phyloP scores from a whole-genome alignment of 345 rosid species.

The Nasturtium officinale region DNA sequence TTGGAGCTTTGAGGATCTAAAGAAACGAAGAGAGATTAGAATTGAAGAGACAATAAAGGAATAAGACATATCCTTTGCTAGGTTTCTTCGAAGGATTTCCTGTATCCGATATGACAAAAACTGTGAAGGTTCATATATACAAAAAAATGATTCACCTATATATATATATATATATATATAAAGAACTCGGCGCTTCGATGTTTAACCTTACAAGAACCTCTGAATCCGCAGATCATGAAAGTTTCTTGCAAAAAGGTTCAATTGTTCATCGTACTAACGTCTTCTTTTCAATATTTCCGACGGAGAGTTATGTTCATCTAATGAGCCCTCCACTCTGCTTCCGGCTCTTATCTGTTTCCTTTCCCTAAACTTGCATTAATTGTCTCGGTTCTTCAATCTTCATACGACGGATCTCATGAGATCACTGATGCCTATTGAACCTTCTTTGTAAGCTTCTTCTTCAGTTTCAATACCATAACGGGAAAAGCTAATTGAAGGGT shows the following conservation, averaged over 20 bases:
- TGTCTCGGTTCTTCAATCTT: background rate
- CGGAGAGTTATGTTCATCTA: background rate
- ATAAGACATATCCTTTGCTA: slow-evolving; percentile 17
- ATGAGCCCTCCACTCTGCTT: background rate
- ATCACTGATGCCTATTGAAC: background rate
- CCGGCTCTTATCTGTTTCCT: background rate
- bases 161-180: background rate
- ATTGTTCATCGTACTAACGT: slow-evolving; percentile 4
- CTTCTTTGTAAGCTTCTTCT: background rate
- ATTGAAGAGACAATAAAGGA: slow-evolving; percentile 40
- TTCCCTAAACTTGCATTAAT: background rate
- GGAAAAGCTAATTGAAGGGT: background rate
- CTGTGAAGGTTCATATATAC: slow-evolving; percentile 16
- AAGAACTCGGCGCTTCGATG: background rate
- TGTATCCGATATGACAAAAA: slow-evolving; percentile 13
- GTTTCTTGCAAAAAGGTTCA: background rate
- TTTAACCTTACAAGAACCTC: slow-evolving; percentile 4
- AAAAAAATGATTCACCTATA: background rate
- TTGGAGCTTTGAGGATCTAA: slow-evolving; percentile 92
- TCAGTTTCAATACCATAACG: background rate
- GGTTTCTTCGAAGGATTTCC: slow-evolving; percentile 6
- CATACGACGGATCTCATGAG: slow-evolving; percentile 1
- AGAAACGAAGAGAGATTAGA: slow-evolving; percentile 39
- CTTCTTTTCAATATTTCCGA: background rate
- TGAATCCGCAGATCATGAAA: background rate